Evolutionary conservation across 257 asterid species (phyloP).

Genomic region (Nicotiana obtusifolia): DNA sequence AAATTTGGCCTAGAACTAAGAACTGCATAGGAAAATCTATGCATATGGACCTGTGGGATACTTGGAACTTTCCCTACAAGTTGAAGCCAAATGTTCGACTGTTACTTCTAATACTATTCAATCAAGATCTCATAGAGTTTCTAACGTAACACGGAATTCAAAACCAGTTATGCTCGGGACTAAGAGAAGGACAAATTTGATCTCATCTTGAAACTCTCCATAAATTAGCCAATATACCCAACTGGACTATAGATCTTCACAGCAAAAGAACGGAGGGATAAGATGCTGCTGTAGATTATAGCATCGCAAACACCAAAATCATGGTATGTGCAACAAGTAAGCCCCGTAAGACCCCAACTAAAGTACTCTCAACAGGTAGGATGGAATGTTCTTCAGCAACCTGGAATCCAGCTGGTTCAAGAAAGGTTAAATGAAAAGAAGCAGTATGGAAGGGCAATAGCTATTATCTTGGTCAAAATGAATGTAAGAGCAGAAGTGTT

Average conservation of each 20-base stretch:
- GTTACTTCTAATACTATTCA: neutral
- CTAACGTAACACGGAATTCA: neutral
- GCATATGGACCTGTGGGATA: neutral
- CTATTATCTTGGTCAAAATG: neutral
- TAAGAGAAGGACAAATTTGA: neutral
- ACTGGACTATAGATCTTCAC: neutral
- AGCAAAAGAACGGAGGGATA: neutral
- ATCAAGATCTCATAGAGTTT: neutral
- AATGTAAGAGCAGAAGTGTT: neutral
- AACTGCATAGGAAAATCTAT: neutral
- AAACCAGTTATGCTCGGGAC: neutral
- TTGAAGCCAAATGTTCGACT: neutral
- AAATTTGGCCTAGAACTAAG: neutral
- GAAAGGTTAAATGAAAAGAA: neutral
- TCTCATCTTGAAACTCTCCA: neutral
- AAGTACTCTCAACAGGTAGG: constrained; percentile 1
- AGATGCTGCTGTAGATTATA: neutral
- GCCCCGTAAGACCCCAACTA: neutral
- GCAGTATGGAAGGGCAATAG: neutral
- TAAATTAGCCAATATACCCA: neutral
- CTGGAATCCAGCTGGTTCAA: neutral
- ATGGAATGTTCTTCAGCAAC: neutral
- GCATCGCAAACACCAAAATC: neutral
- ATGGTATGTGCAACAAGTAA: neutral
- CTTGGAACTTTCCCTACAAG: neutral